A percentile compares a stretch with the other conserved stretches of the same genome.
Conservation (phyloP, 2,329 filamentous ascomycete genomes). For the Cylindrodendrum hubeiense region DNA sequence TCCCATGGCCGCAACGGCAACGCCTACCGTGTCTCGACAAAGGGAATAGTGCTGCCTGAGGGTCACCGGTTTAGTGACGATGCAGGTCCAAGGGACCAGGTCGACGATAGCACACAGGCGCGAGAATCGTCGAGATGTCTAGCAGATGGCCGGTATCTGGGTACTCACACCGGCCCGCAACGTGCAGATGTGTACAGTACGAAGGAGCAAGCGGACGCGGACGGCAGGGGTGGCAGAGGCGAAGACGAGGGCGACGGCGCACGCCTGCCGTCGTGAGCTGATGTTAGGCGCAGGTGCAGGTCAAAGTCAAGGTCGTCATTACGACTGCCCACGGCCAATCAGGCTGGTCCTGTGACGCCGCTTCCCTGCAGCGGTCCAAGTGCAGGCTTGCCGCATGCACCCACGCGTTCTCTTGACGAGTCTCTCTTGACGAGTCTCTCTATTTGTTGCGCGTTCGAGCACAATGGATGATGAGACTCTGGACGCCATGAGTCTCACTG, state of each 20-base stretch:
- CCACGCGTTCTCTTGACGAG: slow-evolving; percentile 32
- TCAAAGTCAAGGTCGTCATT: slow-evolving; percentile 40
- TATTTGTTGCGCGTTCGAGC: no score
- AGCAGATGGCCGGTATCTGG: neutral
- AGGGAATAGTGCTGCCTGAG: neutral
- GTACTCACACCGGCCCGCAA: neutral
- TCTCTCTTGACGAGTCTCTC: neutral
- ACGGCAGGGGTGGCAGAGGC: neutral
- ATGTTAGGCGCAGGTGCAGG: slow-evolving; percentile 11
- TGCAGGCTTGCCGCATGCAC: slow-evolving; percentile 34
- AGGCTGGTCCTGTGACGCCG: slow-evolving; percentile 22
- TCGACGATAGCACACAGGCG: neutral
- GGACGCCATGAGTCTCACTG: no score
- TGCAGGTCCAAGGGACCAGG: neutral
- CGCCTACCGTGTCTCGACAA: neutral
- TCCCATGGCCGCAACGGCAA: neutral
- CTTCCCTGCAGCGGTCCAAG: slow-evolving; percentile 29
- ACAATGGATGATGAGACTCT: no score
- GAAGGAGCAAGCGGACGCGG: neutral
- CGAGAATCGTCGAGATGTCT: neutral
- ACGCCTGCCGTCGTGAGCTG: slow-evolving; percentile 29
- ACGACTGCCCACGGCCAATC: slow-evolving; percentile 33
- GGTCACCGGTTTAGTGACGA: neutral
- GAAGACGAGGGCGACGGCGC: neutral
- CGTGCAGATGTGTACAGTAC: no score